phyloP scores from a whole-genome alignment of 371 early-diverging fungal genomes.

The Smittium mucronatum region DNA sequence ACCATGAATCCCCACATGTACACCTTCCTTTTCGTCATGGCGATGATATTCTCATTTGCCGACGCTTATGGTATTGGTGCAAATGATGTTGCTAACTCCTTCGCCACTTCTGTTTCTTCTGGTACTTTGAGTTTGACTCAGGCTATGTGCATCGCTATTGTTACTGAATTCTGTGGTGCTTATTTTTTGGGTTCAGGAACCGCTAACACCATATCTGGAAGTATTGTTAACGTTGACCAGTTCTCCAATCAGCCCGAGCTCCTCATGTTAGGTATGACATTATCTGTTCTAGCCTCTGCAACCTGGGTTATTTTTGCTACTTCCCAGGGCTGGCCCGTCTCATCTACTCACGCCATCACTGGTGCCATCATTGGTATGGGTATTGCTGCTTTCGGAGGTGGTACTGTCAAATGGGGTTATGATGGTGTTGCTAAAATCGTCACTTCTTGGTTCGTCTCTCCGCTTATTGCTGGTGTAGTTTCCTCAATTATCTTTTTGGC shows the following conservation, averaged over 20 bases:
- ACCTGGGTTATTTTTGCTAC: slow-evolving; percentile 60
- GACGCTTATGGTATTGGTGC: slow-evolving; percentile 64
- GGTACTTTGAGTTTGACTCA: slow-evolving; percentile 57
- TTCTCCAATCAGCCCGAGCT: slow-evolving; percentile 50
- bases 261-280: slow-evolving; percentile 70
- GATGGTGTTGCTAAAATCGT: slow-evolving; percentile 57
- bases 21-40: slow-evolving; percentile 64
- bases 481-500: slow-evolving; percentile 48
- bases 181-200: slow-evolving; percentile 63
- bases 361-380: slow-evolving; percentile 71
- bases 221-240: slow-evolving; percentile 42
- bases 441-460: slow-evolving; percentile 65
- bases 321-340: slow-evolving; percentile 38
- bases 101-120: slow-evolving; percentile 79
- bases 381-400: slow-evolving; percentile 54
- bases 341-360: slow-evolving; percentile 59
- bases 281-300: slow-evolving; percentile 62
- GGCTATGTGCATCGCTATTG: slow-evolving; percentile 64
- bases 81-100: too few relatives aligned
- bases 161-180: too few relatives aligned
- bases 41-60: slow-evolving; percentile 45
- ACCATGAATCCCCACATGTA: slow-evolving; percentile 50
- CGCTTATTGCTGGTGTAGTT: slow-evolving; percentile 50
- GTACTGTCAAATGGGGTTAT: slow-evolving; percentile 56
- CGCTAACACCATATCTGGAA: slow-evolving; percentile 60